Evolutionary conservation across 1,139 yeast species (phyloP), one percentile per base, ranked within the genome.

Genomic region (Geotrichum australiense): DNA sequence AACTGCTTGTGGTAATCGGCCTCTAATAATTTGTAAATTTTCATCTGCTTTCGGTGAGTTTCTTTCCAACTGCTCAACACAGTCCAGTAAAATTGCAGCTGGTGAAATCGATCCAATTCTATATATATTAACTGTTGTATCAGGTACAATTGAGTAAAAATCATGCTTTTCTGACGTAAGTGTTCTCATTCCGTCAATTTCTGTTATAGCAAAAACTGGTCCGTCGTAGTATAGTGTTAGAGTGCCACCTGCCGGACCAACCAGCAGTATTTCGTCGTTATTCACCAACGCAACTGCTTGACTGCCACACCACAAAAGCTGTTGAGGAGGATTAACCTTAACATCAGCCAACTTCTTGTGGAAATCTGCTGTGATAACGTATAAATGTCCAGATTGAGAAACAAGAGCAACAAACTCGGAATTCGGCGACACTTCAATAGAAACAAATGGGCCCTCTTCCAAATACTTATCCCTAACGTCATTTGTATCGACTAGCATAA

Each of bases 11-110:
- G 65, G 62, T 19, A 91, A 63, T 18, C 71, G 63, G 16, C 66
- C 60, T 1, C 51, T 50, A 31, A 74, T 75, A 29, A 80, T 74
- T 45, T 78, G 70, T 29, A 87, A 62, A 49, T 82, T 85, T 45
- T 85, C 87, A 54, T 85, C 85, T 0, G 96, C 94, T 54, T 82
- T 80, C 0, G 96, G 86, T 0, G 94, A 75, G 53, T 81, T 80
- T 31, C 68, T 65, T 7, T 76, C 71, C 14, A 86, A 64, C 49
- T 84, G 78, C 42, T 85, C 91, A 27, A 86, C 73, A 15, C 96
- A 82, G 61, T 89, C 96, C 3, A 85, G 62, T 31, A 91, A 64
- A 28, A 89, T 80, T 6, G 95, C 85, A 22, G 94, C 74, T 0
- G 96, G 84, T 18, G 84, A 74, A 0, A 86, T 73, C 0, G 96